phyloP scores from a whole-genome alignment of 78 protist genomes.

The Dictyostelium firmibasis region DNA sequence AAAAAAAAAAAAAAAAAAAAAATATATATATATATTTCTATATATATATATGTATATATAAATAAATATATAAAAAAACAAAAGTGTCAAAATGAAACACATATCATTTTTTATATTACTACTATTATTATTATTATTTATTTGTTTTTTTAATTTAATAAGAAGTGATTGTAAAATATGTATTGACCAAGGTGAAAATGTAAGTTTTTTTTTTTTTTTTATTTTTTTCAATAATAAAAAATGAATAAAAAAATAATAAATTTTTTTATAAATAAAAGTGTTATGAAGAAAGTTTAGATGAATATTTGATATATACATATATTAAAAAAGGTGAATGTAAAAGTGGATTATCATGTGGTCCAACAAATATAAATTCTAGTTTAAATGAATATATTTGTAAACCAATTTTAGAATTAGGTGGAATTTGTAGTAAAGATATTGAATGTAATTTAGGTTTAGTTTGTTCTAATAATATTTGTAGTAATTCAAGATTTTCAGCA shows the following conservation, averaged over 20 bases:
- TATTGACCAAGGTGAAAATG: background rate
- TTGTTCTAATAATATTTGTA: background rate
- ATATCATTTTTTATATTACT: too few species aligned
- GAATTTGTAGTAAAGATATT: background rate
- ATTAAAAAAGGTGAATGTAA: background rate
- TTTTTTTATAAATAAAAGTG: background rate
- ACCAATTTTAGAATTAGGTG: background rate
- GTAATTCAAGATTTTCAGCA: background rate
- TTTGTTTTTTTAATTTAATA: too few species aligned
- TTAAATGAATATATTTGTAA: background rate
- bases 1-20: too few species aligned
- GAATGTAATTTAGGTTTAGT: background rate
- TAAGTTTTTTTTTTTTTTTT: too few species aligned
- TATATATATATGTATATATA: too few species aligned
- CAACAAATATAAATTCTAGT: background rate
- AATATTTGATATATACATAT: background rate
- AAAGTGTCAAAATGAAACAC: background rate
- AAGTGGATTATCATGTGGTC: background rate
- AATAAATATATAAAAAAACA: too few species aligned
- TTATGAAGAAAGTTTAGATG: background rate
- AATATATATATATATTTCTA: too few species aligned
- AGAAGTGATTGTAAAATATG: background rate
- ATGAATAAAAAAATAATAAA: too few species aligned
- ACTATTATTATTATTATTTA: too few species aligned
- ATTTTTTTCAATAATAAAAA: too few species aligned